Evolutionary conservation across 2,329 filamentous ascomycete genomes (phyloP).

Genomic region (Penicillium brevicompactum): DNA sequence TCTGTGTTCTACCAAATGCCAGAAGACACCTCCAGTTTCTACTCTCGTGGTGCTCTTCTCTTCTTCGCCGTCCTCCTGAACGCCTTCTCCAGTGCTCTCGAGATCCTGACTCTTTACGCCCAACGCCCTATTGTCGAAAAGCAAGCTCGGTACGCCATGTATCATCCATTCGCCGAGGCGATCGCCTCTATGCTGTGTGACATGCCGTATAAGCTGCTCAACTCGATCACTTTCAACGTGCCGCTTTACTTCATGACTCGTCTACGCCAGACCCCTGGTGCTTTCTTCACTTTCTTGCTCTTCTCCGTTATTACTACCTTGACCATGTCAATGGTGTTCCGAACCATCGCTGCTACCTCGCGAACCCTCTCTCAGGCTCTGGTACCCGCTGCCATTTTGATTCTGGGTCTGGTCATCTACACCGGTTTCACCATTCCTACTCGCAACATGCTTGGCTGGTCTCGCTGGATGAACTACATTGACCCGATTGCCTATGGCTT

Average conservation of each 20-base stretch:
- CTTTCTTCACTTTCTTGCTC: constrained; percentile 85
- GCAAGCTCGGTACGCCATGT: constrained; percentile 30
- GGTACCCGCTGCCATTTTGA: constrained; percentile 6
- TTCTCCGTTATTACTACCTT: constrained; percentile 73
- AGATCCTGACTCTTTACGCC: constrained; percentile 42
- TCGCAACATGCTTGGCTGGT: constrained; percentile 12
- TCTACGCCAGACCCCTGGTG: constrained; percentile 68
- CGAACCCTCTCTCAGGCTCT: constrained; percentile 60
- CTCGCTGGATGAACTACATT: constrained; percentile 12
- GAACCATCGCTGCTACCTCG: constrained; percentile 73
- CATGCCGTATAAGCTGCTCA: constrained; percentile 77
- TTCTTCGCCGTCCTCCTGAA: constrained; percentile 90
- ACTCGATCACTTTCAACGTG: constrained; percentile 75
- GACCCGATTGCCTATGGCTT: constrained; percentile 10
- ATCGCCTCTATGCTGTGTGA: constrained; percentile 23
- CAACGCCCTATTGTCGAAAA: constrained; percentile 27
- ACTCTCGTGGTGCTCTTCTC: constrained; percentile 73
- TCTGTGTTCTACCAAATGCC: constrained; percentile 80
- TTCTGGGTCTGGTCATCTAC: constrained; percentile 9
- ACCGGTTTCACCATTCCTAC: constrained; percentile 10
- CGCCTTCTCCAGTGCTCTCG: constrained; percentile 76
- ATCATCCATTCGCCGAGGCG: constrained; percentile 24
- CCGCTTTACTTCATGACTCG: constrained; percentile 86
- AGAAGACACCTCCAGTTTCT: constrained; percentile 70
- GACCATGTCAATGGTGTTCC: constrained; percentile 84